Percentiles rank a stretch among this genome's conserved stretches.
Conservation (phyloP, 208 protist species). For the Acanthamoeba lenticulata region DNA sequence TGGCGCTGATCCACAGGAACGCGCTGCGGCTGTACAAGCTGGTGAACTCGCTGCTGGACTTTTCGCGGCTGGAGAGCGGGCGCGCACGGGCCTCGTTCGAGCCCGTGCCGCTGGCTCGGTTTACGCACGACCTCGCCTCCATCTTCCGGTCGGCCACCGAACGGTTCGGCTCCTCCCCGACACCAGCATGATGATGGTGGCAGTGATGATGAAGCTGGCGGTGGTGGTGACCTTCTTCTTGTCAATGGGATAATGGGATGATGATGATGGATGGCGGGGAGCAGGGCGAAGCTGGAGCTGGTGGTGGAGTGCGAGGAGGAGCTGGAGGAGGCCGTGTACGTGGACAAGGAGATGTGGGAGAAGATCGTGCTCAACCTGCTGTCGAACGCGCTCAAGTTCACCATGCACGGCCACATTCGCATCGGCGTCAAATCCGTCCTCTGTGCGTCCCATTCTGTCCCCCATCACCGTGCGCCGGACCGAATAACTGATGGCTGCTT, state of each 20-base stretch:
- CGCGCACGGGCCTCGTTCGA: conserved; percentile 63
- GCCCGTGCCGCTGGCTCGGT: conserved; percentile 60
- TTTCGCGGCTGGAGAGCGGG: conserved; percentile 72
- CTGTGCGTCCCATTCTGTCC: neutral
- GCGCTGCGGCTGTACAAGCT: conserved; percentile 65
- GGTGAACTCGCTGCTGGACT: conserved; percentile 74
- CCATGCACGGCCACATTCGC: conserved; percentile 58
- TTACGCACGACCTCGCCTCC: conserved; percentile 63
- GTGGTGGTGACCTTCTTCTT: too few species aligned
- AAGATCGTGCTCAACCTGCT: conserved; percentile 75
- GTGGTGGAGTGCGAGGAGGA: conserved; percentile 22
- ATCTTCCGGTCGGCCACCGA: conserved; percentile 59
- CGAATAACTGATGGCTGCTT: neutral
- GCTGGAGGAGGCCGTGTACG: conserved; percentile 39
- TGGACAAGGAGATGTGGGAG: conserved; percentile 73
- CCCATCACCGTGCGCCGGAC: too few species aligned
- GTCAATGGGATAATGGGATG: neutral
- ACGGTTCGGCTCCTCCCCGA: neutral
- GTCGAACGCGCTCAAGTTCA: conserved; percentile 77
- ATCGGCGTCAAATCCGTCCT: neutral
- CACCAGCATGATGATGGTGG: neutral
- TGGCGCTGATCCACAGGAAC: conserved; percentile 24
- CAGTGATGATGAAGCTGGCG: neutral
- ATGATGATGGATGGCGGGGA: neutral
- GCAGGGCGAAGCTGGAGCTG: neutral